These are phyloP conservation scores for Thalia dealbata DNA, from an alignment of 176 grass and related monocot species.

Conservation along the genomic window DNA sequence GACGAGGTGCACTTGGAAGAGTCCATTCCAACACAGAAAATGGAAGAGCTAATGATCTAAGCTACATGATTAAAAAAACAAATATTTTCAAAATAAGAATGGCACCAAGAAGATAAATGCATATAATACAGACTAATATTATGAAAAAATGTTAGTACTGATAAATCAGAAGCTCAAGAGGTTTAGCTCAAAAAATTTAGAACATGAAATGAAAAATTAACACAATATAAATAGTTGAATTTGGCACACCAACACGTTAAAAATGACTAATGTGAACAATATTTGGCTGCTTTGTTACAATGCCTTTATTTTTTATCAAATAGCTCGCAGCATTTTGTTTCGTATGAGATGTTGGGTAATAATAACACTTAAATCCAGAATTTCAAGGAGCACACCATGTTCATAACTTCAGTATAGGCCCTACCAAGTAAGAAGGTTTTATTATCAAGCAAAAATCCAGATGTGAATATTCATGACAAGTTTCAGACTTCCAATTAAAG, in stretches of 20 bases:
- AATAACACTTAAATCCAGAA: not conserved
- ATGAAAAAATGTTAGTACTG: not conserved
- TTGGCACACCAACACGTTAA: too few relatives aligned
- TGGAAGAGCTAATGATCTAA: constrained; percentile 99
- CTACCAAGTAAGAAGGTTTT: not conserved
- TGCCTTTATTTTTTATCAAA: not conserved
- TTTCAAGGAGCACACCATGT: not conserved
- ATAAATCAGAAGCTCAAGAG: not conserved
- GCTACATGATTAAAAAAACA: constrained; percentile 42
- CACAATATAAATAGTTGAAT: not conserved
- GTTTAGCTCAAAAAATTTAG: not conserved
- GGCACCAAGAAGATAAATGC: not conserved
- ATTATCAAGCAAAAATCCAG: not conserved
- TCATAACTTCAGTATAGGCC: not conserved
- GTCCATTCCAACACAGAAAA: constrained; percentile 99
- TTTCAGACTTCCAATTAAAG: not conserved
- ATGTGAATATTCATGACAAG: not conserved
- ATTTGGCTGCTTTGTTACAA: too few relatives aligned
- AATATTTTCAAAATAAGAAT: not conserved
- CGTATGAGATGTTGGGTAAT: not conserved
- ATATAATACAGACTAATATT: not conserved
- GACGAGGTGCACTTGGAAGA: constrained; percentile 66
- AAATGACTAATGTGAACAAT: not conserved
- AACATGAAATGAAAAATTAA: not conserved
- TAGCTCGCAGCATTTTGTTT: not conserved